These are phyloP conservation scores for Boechera stricta DNA, from an alignment of 345 rosid genomes.

Conservation along the genomic window DNA sequence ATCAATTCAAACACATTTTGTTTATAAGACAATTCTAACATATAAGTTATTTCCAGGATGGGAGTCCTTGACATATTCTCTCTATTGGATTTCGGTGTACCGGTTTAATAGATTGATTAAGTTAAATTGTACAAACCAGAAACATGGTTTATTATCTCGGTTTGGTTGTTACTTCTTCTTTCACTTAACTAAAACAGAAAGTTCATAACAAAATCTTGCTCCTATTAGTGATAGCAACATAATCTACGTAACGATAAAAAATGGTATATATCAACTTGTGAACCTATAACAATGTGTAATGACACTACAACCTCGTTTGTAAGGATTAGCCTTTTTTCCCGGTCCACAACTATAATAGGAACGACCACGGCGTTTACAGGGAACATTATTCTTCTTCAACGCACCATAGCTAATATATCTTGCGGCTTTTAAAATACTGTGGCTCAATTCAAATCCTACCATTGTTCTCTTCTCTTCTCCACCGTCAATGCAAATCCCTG, in stretches of 20 bases:
- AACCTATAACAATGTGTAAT: conserved; percentile 48
- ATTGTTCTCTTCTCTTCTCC: conserved; percentile 22
- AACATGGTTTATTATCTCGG: not conserved
- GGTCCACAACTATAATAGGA: conserved; percentile 52
- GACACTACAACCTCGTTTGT: conserved; percentile 50
- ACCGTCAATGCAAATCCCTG: conserved; percentile 14
- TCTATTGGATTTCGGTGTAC: not conserved
- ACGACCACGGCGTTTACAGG: conserved; percentile 50
- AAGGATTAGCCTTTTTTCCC: conserved; percentile 48
- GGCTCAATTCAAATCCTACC: conserved; percentile 14
- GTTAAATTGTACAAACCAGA: not conserved
- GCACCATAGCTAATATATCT: conserved; percentile 54
- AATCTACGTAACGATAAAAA: not conserved
- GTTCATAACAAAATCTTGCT: not conserved
- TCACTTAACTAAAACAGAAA: not conserved
- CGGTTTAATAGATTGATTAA: not conserved
- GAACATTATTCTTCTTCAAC: conserved; percentile 36
- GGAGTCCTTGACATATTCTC: not conserved
- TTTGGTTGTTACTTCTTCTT: not conserved
- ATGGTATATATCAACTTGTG: conserved; percentile 14
- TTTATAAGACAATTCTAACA: not conserved
- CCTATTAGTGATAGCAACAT: not conserved
- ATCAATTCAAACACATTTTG: not conserved
- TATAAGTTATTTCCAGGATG: not conserved
- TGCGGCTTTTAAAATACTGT: conserved; percentile 16